Conservation (phyloP, 305 asterid genomes). For the Withania somnifera region DNA sequence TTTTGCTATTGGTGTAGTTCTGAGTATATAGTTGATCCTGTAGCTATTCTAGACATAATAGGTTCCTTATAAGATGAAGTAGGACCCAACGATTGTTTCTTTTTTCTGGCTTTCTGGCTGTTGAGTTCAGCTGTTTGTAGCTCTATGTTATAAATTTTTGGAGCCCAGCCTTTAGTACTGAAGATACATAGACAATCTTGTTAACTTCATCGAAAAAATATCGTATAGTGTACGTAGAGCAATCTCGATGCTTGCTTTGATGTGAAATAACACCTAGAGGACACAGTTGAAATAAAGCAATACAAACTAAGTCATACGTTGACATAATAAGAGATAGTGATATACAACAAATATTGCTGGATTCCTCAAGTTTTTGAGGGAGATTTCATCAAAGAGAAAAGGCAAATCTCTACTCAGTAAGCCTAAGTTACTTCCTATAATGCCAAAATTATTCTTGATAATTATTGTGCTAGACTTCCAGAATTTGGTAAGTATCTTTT, state of each 20-base stretch:
- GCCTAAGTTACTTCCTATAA: neutral
- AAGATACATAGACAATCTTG: too few relatives aligned
- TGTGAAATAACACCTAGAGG: neutral
- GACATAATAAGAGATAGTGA: neutral
- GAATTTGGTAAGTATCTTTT: neutral
- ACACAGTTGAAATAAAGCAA: neutral
- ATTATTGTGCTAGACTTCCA: neutral
- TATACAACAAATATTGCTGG: neutral
- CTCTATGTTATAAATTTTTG: too few relatives aligned
- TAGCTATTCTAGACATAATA: too few relatives aligned
- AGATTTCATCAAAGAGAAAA: neutral
- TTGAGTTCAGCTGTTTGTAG: too few relatives aligned
- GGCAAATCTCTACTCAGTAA: neutral
- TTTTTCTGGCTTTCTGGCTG: too few relatives aligned
- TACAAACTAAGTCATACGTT: neutral
- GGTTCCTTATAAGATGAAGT: too few relatives aligned
- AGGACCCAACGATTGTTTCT: too few relatives aligned
- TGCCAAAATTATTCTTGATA: neutral
- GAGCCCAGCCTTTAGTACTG: too few relatives aligned
- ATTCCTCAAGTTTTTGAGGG: neutral
- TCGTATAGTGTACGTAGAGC: neutral
- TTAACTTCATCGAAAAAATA: too few relatives aligned
- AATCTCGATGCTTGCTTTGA: neutral
- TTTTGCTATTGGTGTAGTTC: too few relatives aligned
- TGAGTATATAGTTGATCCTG: too few relatives aligned